Base-by-base conservation (phyloP, 148 eudicot genomes). In the Fagopyrum esculentum region DNA sequence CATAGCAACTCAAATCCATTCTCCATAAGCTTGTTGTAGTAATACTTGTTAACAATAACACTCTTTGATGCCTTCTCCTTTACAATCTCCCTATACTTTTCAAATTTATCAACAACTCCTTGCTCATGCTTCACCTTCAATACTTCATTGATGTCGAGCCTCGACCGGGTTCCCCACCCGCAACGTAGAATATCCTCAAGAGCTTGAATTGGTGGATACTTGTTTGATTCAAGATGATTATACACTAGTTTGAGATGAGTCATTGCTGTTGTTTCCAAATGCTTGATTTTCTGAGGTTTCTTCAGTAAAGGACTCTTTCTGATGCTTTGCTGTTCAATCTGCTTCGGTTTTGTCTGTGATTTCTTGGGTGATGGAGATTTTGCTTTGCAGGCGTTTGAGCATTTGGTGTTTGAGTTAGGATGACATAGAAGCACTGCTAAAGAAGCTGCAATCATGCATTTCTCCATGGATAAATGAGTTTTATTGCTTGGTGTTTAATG, bases 1-100 rank as follows among this genome's bases (percentile, higher is more conserved):
- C 73, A 69, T 5, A 76, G 73, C 16, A 76, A 43, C 73, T 76
- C 78, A 35, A 68, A 68, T 9, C 78, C 78, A 10, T 76, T 64
- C 4, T 40, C 78, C 78, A 52, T 66, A n/a, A 69, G 15, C 60
- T 59, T 76, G 29, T 69, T 57, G 43, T 47, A 8, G 72, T 8
- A 15, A 26, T 59, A 17, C 7, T 49, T 35, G 45, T 3, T 51
- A 10, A 35, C 71, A 35, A 15, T 15, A 15, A 0, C 8, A 15
- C 15, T 43, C 40, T 51, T 52, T 29, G 29, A 48, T 10, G 50
- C 73, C 56, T 52, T 69, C 11, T 19, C 47, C 73, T 50, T 76
- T 9, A 69, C 48, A 6, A 52, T 6, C 49, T 69, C 61, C 13
- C 73, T 69, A 10, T 29, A 76, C 63, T 68, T 45, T 2, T 76